These are phyloP conservation scores for Pseudogymnoascus pannorum DNA, from an alignment of 2,329 filamentous ascomycete genomes.

Conservation along the genomic window DNA sequence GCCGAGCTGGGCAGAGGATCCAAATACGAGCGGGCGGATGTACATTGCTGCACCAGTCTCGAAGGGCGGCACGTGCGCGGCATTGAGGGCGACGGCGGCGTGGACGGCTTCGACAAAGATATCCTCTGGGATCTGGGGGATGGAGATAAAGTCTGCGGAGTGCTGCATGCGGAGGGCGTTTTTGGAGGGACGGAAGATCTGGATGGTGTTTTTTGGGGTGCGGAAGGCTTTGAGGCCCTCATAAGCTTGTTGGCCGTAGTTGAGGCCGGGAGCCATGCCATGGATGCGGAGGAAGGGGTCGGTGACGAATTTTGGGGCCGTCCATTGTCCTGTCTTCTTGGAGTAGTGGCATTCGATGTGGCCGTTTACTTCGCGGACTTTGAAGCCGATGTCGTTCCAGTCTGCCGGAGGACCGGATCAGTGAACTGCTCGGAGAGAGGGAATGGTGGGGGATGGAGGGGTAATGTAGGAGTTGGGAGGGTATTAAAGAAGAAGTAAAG, in stretches of 20 bases:
- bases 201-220: slow-evolving; percentile 61
- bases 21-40: slow-evolving; percentile 81
- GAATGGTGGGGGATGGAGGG: background rate
- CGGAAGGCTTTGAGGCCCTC: slow-evolving; percentile 98
- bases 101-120: slow-evolving; percentile 71
- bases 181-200: slow-evolving; percentile 78
- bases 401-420: slow-evolving; percentile 40
- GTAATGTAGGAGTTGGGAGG: background rate
- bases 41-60: slow-evolving; percentile 88
- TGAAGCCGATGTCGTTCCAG: slow-evolving; percentile 91
- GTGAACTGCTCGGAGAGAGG: background rate
- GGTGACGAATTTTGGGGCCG: slow-evolving; percentile 66
- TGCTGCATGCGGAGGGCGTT: slow-evolving; percentile 82
- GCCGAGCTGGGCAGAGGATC: slow-evolving; percentile 78
- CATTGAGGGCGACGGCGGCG: slow-evolving; percentile 79
- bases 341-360: slow-evolving; percentile 87
- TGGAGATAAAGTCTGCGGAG: slow-evolving; percentile 74
- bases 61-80: slow-evolving; percentile 84
- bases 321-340: slow-evolving; percentile 67
- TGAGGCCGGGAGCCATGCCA: slow-evolving; percentile 89
- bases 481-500: background rate
- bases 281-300: slow-evolving; percentile 85
- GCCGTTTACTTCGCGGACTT: slow-evolving; percentile 88
- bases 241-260: slow-evolving; percentile 97
- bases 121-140: slow-evolving; percentile 70